Base-by-base conservation (phyloP, 2,329 filamentous ascomycete species). In the Didymella arachidicola region DNA sequence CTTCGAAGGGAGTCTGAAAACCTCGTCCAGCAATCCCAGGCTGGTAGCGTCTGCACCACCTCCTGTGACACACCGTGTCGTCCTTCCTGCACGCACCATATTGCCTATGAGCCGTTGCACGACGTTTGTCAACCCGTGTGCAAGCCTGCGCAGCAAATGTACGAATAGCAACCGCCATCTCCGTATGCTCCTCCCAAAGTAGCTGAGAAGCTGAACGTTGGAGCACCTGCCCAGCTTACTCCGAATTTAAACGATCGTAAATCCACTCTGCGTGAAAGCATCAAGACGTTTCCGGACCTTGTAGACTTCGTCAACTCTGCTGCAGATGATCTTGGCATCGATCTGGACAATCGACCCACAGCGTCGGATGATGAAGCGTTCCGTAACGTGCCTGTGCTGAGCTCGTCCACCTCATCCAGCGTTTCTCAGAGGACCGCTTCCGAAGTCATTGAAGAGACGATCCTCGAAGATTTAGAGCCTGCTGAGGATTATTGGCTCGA, bases 221-320 rank as follows among this genome's bases (percentile, higher is more conserved):
- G 66, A 50, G 57, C 57, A 14, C 26, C 67, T n/a, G 66, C 66
- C 6, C 68, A 69, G 48, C 39, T 72, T 16, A 61, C 59, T 10
- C 69, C 71, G 1, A 76, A 70, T 45, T 47, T 78, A 10, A 78
- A 78, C 44, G 72, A 77, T 44, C 47, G 65, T 44, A 62, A 38
- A 27, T 52, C 62, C 12, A 57, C 46, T 14, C 43, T 76, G 26
- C 55, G 54, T 32, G 58, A 67, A 14, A 61, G 60, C 26, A 66
- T 73, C 29, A 73, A 66, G 27, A 74, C 75, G 11, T 54, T 77
- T 4, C 66, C 72, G 7, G 72, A 79, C 14, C 60, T 79, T 2
- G 60, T 79, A 6, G 64, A 74, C 18, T 52, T 78, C 34, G 66
- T 79, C 44, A 70, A 77, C 26, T 73, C 72, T 49, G 71, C 72